A percentile compares a stretch with the other conserved stretches of the same genome.
Conservation (phyloP, 2,329 filamentous ascomycete genomes). For the Sarocladium strictum region DNA sequence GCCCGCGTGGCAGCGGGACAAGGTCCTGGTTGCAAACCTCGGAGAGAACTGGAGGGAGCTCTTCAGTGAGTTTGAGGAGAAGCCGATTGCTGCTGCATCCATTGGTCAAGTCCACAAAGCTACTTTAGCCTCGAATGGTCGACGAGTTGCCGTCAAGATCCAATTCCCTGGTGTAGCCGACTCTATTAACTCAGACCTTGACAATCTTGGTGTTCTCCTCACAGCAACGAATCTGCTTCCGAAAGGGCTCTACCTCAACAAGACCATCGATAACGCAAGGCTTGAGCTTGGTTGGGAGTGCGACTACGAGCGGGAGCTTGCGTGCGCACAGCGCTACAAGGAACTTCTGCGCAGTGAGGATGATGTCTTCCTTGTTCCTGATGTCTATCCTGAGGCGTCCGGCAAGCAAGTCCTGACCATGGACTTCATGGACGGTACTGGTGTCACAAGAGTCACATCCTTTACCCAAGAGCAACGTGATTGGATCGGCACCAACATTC, state of each 20-base stretch:
- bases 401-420: constrained; percentile 87
- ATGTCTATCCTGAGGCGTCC: constrained; percentile 70
- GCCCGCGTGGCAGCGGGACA: constrained; percentile 87
- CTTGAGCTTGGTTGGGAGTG: constrained; percentile 95
- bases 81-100: constrained; percentile 88
- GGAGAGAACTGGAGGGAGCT: constrained; percentile 79
- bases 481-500: constrained; percentile 92
- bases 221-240: constrained; percentile 87
- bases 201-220: constrained; percentile 84
- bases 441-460: constrained; percentile 71
- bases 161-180: constrained; percentile 95
- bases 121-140: constrained; percentile 66
- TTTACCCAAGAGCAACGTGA: constrained; percentile 81
- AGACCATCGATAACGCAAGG: constrained; percentile 93
- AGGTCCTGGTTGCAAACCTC: constrained; percentile 72
- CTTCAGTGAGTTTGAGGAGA: constrained; percentile 80
- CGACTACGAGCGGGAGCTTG: constrained; percentile 85
- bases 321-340: constrained; percentile 70
- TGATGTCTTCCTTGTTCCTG: constrained; percentile 72
- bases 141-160: constrained; percentile 86
- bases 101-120: constrained; percentile 95
- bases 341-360: constrained; percentile 61
- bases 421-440: constrained; percentile 81
- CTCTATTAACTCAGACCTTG: constrained; percentile 94
- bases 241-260: constrained; percentile 88